Base-by-base conservation (phyloP, 179 eudicot genomes). In the Silene noctiflora region DNA sequence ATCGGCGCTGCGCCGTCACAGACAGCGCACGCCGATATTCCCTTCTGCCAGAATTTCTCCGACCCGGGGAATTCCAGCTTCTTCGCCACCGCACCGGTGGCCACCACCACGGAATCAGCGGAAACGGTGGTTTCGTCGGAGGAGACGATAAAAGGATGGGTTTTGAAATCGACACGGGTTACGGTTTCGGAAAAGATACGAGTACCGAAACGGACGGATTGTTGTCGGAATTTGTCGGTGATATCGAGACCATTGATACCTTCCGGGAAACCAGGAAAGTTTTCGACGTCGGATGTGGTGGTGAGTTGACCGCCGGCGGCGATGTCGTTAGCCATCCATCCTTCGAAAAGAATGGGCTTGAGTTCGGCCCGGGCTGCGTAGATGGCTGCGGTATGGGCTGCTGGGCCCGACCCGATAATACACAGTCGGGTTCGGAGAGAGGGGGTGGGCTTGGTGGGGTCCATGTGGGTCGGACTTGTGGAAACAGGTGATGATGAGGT, bases 271-370 rank as follows among this genome's bases (percentile, higher is more conserved):
- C 98, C 99, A 1, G 99, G 99, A 74, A 95, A 95, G 67, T 95
- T 93, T 83, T 95, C 99, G 29, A 95, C 99, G 75, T 95, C 99
- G 21, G 98, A 69, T 62, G 99, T 95, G 79, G 98, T 95, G 17
- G 99, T 95, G 56, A 95, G 91, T 83, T 95, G 99, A 0, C 99
- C 99, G 11, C 99, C 99, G 11, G 99, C 95, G 4, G 99, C 97
- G 80, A 95, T 85, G 55, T 83, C 96, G 80, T 95, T 95, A 71
- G 99, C 99, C 99, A 95, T 90, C 93, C 92, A 91, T 0, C 99
- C 99, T 66, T 95, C 99, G 66, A 93, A 91, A 17, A 93, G 89
- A 7, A 95, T 48, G 14, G 99, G 99, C 67, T 88, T 86, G 71
- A 95, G 92, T 77, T 95, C 91, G 0, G 99, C 99, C 1, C 99